A percentile compares a stretch with the other conserved stretches of the same genome.
These are phyloP conservation scores for Elaeagnus macrophylla DNA, from an alignment of 306 rosid species.

Conservation along the genomic window DNA sequence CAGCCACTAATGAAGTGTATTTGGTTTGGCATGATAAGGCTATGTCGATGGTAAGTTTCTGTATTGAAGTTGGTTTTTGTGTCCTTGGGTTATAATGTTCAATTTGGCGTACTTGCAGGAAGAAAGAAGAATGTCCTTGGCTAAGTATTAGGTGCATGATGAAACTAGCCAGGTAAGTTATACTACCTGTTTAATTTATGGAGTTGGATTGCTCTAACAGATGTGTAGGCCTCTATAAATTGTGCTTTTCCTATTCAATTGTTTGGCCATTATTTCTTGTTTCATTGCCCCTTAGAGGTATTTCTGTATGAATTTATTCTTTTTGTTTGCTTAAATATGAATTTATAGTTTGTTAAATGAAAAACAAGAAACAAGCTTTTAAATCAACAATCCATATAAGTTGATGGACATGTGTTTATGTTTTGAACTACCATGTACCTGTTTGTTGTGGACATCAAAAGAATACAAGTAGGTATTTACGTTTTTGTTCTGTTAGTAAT, in stretches of 20 bases:
- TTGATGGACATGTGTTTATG: conserved; percentile 43
- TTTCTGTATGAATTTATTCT: conserved; percentile 29
- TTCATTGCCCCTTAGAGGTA: conserved; percentile 30
- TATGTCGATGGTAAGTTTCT: conserved; percentile 83
- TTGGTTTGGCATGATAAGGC: conserved; percentile 99
- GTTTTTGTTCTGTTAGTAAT: conserved; percentile 34
- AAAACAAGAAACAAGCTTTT: conserved; percentile 23
- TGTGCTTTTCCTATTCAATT: conserved; percentile 26
- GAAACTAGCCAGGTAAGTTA: conserved; percentile 99
- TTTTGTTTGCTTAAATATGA: too few relatives aligned
- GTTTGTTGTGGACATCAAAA: conserved; percentile 67
- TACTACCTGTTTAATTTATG: conserved; percentile 59
- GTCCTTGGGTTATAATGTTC: conserved; percentile 12
- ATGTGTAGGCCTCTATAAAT: conserved; percentile 69
- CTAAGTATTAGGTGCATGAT: conserved; percentile 99
- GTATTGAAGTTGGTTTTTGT: neutral
- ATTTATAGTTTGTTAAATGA: neutral
- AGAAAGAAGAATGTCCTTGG: conserved; percentile 92
- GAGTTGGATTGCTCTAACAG: conserved; percentile 73
- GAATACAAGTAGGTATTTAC: conserved; percentile 66
- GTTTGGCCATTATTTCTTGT: conserved; percentile 32
- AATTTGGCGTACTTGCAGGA: conserved; percentile 48
- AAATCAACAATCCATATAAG: conserved; percentile 23
- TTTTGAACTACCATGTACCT: conserved; percentile 40
- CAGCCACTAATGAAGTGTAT: conserved; percentile 88